Evolutionary conservation across 306 rosid genomes (phyloP).

Genomic region (Gastrolobium villosum): DNA sequence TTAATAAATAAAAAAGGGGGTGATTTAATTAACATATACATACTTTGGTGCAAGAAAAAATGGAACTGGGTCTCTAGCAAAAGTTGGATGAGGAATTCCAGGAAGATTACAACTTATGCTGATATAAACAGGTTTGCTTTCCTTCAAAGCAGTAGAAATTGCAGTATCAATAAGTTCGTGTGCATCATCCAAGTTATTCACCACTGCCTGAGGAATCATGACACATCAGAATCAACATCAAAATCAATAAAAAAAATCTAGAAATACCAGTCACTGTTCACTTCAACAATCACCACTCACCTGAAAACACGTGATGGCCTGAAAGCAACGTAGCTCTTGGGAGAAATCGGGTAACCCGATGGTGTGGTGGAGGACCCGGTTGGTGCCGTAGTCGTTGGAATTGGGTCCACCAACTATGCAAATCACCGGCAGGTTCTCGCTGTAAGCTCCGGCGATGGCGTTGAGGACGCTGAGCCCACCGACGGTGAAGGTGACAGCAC

Average conservation of each 20-base stretch:
- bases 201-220: constrained; percentile 68
- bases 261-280: background rate
- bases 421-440: constrained; percentile 85
- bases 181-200: constrained; percentile 83
- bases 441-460: constrained; percentile 92
- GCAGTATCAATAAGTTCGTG: constrained; percentile 90
- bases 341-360: constrained; percentile 82
- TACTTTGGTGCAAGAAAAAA: constrained; percentile 79
- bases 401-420: constrained; percentile 89
- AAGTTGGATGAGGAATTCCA: constrained; percentile 78
- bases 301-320: constrained; percentile 79
- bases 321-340: constrained; percentile 86
- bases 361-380: constrained; percentile 86
- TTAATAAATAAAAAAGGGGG: background rate
- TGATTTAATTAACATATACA: background rate
- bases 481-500: constrained; percentile 88
- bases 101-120: constrained; percentile 84
- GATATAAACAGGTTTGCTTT: constrained; percentile 89
- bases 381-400: constrained; percentile 86
- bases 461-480: constrained; percentile 92
- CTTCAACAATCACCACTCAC: constrained; percentile 45
- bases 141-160: constrained; percentile 89
- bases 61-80: constrained; percentile 84
- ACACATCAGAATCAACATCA: constrained; percentile 9
- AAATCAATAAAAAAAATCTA: constrained; percentile 12